Conservation (phyloP, 139 green algal genomes). For the Deuterostichococcus epilithicus region DNA sequence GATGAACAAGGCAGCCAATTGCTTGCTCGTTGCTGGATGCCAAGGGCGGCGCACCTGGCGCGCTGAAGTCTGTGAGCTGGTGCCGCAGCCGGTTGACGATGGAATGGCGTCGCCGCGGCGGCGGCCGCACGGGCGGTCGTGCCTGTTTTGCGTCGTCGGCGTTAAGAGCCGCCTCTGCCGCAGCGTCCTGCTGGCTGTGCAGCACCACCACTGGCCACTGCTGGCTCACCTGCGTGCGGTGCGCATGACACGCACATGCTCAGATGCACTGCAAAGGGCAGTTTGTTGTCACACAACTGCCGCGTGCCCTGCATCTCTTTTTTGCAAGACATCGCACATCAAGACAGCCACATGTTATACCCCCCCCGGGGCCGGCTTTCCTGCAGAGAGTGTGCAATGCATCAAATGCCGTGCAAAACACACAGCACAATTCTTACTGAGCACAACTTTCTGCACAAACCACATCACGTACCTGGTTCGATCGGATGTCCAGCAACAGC, state of each 20-base stretch:
- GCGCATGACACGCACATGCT: neutral
- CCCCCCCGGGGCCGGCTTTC: neutral
- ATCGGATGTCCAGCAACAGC: constrained; percentile 9
- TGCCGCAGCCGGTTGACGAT: neutral
- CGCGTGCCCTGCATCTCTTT: neutral
- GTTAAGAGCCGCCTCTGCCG: neutral
- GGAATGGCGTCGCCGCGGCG: neutral
- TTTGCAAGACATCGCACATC: neutral
- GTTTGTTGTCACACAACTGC: neutral
- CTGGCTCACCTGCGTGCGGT: neutral
- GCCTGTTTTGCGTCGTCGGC: neutral
- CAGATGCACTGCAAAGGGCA: neutral
- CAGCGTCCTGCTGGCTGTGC: neutral
- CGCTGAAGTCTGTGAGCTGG: neutral
- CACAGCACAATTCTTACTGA: too few species aligned
- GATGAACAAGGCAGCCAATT: too few species aligned
- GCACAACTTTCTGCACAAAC: too few species aligned
- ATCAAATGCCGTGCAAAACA: neutral
- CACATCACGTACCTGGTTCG: neutral
- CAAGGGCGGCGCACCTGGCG: neutral
- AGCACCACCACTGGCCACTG: neutral
- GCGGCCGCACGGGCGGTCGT: too few species aligned
- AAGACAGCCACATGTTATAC: neutral
- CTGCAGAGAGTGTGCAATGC: neutral
- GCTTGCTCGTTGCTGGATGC: too few species aligned